A percentile compares a stretch with the other conserved stretches of the same genome.
phyloP scores from a whole-genome alignment of 257 asterid species.

The Rhazya stricta region DNA sequence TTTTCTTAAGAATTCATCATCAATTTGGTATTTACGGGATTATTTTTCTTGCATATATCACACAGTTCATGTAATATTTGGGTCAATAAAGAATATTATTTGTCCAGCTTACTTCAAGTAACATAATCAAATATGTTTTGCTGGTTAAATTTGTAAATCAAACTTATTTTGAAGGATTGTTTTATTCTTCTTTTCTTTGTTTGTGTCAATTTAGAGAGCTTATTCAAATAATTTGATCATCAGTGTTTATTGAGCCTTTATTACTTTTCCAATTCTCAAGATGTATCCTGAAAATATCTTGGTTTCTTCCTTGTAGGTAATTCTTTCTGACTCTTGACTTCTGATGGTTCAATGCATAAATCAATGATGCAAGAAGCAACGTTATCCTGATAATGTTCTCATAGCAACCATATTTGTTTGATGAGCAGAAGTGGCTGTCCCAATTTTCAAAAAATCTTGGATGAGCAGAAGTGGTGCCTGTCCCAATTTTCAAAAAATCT shows the following conservation, averaged over 20 bases:
- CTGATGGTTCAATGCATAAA: neutral
- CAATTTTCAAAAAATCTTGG: neutral
- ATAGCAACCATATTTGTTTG: neutral
- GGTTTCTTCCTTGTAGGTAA: neutral
- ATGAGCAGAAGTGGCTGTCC: neutral
- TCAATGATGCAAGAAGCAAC: neutral
- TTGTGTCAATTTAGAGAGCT: too few species aligned
- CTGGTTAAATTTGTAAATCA: neutral
- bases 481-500: too few species aligned
- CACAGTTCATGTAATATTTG: too few species aligned
- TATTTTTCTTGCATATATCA: too few species aligned
- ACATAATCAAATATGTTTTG: too few species aligned
- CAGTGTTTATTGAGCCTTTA: neutral
- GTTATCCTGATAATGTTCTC: neutral
- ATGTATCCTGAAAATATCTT: neutral
- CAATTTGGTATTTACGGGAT: neutral
- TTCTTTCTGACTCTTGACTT: neutral
- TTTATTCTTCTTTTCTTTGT: neutral
- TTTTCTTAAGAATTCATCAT: neutral
- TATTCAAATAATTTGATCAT: neutral
- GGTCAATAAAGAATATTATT: too few species aligned
- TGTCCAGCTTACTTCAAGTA: neutral
- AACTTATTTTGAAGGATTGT: neutral
- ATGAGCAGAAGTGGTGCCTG: neutral
- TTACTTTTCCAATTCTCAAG: neutral